Percentiles rank a stretch among this genome's conserved stretches.
These are phyloP conservation scores for Vanilla planifolia DNA, from an alignment of 106 monocot genomes.

Conservation along the genomic window DNA sequence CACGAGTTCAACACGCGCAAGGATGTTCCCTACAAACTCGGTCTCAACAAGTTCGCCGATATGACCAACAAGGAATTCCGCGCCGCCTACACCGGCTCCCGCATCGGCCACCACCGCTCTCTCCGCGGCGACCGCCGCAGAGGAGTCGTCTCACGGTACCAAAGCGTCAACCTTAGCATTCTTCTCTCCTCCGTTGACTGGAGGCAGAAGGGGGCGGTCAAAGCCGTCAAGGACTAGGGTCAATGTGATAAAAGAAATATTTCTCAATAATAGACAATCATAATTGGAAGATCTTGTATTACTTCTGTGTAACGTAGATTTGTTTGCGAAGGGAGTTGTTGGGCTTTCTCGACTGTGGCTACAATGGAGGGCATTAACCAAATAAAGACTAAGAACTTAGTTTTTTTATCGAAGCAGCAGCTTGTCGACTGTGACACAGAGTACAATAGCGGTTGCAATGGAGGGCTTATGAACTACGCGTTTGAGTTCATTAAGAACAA, in stretches of 20 bases:
- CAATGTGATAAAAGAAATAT: too few species aligned
- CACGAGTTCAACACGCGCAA: conserved; percentile 35
- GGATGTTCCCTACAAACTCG: conserved; percentile 31
- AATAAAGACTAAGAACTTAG: background rate
- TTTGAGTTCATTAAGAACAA: conserved; percentile 18
- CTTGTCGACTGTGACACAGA: too few species aligned
- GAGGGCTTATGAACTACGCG: conserved; percentile 10
- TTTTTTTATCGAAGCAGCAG: too few species aligned
- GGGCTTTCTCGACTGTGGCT: conserved; percentile 5
- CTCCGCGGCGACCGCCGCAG: conserved; percentile 4
- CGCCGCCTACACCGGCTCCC: conserved; percentile 21
- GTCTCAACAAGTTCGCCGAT: conserved; percentile 53
- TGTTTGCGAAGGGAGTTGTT: conserved; percentile 46
- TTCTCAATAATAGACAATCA: too few species aligned
- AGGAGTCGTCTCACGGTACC: background rate
- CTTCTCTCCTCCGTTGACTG: too few species aligned
- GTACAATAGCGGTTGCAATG: conserved; percentile 11
- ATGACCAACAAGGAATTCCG: conserved; percentile 47
- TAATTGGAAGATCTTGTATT: too few species aligned
- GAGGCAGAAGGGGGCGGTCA: too few species aligned
- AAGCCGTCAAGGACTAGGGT: too few species aligned
- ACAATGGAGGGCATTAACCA: too few species aligned
- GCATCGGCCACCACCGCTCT: conserved; percentile 16
- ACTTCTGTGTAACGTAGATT: too few species aligned
- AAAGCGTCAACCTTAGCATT: too few species aligned